phyloP scores from a whole-genome alignment of 192 early-diverging fungal genomes.

The Backusella circina region DNA sequence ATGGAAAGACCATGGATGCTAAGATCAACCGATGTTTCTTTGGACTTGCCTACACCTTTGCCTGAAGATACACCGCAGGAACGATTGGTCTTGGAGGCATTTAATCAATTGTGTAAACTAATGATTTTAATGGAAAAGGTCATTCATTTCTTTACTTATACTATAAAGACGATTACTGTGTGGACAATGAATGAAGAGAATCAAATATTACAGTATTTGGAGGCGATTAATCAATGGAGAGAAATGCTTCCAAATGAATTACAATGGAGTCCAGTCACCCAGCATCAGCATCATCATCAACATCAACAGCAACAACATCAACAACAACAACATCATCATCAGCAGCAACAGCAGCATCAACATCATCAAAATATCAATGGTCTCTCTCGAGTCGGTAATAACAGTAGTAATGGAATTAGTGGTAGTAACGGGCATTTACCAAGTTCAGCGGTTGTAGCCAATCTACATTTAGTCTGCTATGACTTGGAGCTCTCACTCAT shows the following conservation, averaged over 20 bases:
- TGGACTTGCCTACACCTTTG: slow-evolving; percentile 19
- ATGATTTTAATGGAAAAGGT: slow-evolving; percentile 30
- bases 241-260: slow-evolving; percentile 12
- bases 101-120: slow-evolving; percentile 20
- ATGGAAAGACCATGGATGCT: slow-evolving; percentile 31
- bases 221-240: slow-evolving; percentile 23
- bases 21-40: slow-evolving; percentile 12
- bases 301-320: not conserved
- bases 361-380: slow-evolving; percentile 3
- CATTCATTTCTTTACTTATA: slow-evolving; percentile 12
- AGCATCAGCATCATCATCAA: not conserved
- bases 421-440: slow-evolving; percentile 10
- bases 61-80: slow-evolving; percentile 31
- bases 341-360: not conserved
- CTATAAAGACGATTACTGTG: not conserved
- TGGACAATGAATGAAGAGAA: slow-evolving; percentile 25
- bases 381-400: not conserved
- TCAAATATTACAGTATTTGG: slow-evolving; percentile 14
- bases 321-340: not conserved
- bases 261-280: slow-evolving; percentile 12
- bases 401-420: not conserved
- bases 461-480: slow-evolving; percentile 29
- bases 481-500: slow-evolving; percentile 26
- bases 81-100: slow-evolving; percentile 22
- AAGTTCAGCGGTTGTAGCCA: slow-evolving; percentile 12